Conservation (phyloP, 2,329 filamentous ascomycete genomes). For the Ophiocordyceps unilateralis region DNA sequence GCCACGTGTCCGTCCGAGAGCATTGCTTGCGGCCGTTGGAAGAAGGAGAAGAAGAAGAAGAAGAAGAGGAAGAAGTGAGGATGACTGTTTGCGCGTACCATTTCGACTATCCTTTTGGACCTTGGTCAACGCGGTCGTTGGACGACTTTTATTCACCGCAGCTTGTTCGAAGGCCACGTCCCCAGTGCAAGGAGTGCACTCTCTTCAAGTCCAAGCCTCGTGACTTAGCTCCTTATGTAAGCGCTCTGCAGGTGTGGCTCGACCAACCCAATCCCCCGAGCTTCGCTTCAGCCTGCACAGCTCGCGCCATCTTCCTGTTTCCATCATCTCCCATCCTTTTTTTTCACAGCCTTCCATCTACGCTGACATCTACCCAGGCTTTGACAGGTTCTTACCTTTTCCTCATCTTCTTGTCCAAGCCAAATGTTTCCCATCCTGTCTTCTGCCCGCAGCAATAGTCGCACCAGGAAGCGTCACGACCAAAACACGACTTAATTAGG, state of each 20-base stretch:
- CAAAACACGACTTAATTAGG: neutral
- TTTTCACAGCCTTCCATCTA: neutral
- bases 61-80: too few species aligned
- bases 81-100: constrained; percentile 15
- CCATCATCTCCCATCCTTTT: neutral
- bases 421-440: constrained; percentile 1
- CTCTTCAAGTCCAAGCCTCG: neutral
- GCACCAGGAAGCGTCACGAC: constrained; percentile 1
- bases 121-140: neutral
- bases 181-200: neutral
- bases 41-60: too few species aligned
- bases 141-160: neutral
- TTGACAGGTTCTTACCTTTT: neutral
- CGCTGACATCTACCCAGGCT: neutral
- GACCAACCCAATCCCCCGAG: neutral
- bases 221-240: neutral
- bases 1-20: neutral
- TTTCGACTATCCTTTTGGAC: constrained; percentile 13
- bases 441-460: neutral
- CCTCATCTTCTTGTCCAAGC: neutral
- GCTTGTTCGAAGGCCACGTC: neutral
- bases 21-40: neutral
- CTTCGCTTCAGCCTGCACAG: neutral
- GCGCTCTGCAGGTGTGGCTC: neutral
- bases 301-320: neutral